Percentiles rank a stretch among this genome's conserved stretches.
phyloP scores from a whole-genome alignment of 2,329 filamentous ascomycete species.

The Pyricularia grisea region DNA sequence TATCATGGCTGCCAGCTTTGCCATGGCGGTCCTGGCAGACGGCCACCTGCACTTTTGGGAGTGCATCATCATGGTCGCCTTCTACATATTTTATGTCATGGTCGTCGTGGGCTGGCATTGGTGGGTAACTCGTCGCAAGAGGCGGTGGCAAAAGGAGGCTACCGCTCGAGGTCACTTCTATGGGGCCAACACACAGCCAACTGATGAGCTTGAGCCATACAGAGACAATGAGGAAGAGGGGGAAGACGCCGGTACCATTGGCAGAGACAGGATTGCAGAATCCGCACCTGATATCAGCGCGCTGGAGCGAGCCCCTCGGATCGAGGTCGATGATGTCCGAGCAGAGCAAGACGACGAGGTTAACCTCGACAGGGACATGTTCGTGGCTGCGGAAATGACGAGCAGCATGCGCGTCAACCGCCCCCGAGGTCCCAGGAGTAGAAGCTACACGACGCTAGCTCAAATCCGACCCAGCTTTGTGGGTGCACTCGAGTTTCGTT shows the following conservation, averaged over 20 bases:
- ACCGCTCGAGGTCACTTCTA: constrained; percentile 68
- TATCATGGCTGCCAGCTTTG: constrained; percentile 75
- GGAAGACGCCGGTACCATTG: constrained; percentile 28
- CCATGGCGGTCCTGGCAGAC: constrained; percentile 79
- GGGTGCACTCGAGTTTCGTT: constrained; percentile 87
- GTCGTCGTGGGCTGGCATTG: constrained; percentile 92
- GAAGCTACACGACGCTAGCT: constrained; percentile 63
- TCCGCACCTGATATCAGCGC: constrained; percentile 26
- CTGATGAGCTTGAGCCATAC: constrained; percentile 55
- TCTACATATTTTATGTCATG: constrained; percentile 82
- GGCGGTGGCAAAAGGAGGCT: constrained; percentile 54
- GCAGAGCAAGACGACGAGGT: constrained; percentile 34
- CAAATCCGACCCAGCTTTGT: constrained; percentile 89
- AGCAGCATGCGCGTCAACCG: constrained; percentile 88
- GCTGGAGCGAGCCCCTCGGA: constrained; percentile 34
- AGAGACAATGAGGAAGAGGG: constrained; percentile 52
- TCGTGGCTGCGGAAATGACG: constrained; percentile 72
- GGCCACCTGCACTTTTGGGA: constrained; percentile 82
- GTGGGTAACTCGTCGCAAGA: constrained; percentile 57
- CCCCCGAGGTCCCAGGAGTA: constrained; percentile 44
- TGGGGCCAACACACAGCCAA: constrained; percentile 37
- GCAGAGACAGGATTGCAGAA: constrained; percentile 6
- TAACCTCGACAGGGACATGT: constrained; percentile 47
- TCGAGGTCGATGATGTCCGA: constrained; percentile 26
- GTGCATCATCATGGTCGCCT: constrained; percentile 79